Percentiles rank a stretch among this genome's conserved stretches.
Evolutionary conservation across 108 stramenopile species (phyloP).

Genomic region (Fistulifera pelliculosa): DNA sequence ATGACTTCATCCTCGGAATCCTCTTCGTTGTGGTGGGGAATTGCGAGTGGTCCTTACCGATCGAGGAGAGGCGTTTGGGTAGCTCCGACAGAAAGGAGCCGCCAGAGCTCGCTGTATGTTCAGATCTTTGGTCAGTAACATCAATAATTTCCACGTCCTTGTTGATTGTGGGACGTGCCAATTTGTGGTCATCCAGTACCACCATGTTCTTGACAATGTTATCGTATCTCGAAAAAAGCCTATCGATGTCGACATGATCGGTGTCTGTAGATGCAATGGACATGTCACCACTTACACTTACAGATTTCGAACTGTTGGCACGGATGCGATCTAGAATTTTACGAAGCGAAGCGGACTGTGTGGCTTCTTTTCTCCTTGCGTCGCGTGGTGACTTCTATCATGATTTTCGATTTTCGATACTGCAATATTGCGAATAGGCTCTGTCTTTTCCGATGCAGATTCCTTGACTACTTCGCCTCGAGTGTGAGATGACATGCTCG

Average conservation of each 20-base stretch:
- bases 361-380: background rate
- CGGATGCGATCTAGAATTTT: slow-evolving; percentile 4
- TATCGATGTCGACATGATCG: slow-evolving; percentile 7
- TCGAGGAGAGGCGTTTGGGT: background rate
- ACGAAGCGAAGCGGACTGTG: background rate
- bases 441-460: too few species aligned
- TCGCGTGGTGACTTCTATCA: background rate
- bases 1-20: background rate
- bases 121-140: background rate
- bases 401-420: background rate
- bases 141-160: background rate
- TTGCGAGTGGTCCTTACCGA: background rate
- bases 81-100: background rate
- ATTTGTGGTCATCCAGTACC: background rate
- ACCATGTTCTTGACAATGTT: slow-evolving; percentile 14
- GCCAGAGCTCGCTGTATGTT: background rate
- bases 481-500: background rate
- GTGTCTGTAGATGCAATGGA: background rate
- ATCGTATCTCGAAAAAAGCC: slow-evolving; percentile 7
- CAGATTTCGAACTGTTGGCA: slow-evolving; percentile 1
- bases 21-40: background rate
- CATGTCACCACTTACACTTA: background rate
- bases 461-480: too few species aligned
- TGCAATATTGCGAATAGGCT: too few species aligned
- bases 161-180: background rate